Evolutionary conservation across 2,329 filamentous ascomycete species (phyloP).

Genomic region (Trichoderma sp.): DNA sequence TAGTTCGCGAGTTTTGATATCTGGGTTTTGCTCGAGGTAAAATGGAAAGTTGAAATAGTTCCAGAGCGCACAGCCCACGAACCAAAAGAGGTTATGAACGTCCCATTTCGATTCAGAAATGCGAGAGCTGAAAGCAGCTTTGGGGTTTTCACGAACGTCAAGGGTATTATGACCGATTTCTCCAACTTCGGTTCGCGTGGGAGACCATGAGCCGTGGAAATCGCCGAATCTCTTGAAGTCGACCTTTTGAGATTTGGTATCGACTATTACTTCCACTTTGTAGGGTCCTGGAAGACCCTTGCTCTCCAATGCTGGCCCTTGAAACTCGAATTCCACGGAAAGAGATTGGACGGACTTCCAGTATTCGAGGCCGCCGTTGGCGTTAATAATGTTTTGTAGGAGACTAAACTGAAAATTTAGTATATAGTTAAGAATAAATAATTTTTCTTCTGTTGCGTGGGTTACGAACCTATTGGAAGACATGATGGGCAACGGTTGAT

Average conservation of each 20-base stretch:
- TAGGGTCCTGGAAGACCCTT: background rate
- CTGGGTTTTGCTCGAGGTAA: background rate
- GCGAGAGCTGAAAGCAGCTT: background rate
- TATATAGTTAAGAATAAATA: background rate
- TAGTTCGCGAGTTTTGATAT: background rate
- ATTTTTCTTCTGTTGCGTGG: background rate
- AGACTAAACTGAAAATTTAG: background rate
- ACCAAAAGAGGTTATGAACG: background rate
- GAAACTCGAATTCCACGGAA: background rate
- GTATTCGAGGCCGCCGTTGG: background rate
- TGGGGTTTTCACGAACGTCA: background rate
- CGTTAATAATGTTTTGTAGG: background rate
- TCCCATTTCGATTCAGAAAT: background rate
- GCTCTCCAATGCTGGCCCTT: background rate
- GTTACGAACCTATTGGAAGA: background rate
- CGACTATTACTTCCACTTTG: background rate
- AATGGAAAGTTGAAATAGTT: slow-evolving; percentile 4
- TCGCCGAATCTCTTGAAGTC: background rate
- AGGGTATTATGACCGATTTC: background rate
- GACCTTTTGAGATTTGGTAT: background rate
- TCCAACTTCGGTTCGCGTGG: background rate
- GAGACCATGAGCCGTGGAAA: background rate
- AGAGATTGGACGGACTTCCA: background rate
- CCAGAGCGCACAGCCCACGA: background rate
- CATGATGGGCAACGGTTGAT: background rate